Conservation (phyloP, 768 basidiomycete species). For the Mycena haematopus region DNA sequence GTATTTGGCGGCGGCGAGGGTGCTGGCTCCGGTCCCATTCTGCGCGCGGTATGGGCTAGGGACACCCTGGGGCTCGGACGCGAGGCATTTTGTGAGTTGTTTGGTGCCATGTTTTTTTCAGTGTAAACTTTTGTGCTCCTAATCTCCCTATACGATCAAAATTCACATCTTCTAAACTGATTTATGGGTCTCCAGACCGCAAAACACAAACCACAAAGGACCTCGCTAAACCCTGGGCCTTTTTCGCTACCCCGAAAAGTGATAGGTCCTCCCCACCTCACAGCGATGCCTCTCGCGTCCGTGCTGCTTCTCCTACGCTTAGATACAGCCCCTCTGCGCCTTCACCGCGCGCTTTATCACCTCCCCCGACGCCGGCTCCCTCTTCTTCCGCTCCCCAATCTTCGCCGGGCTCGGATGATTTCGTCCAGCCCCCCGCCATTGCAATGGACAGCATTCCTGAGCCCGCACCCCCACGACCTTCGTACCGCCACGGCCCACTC, state of each 20-base stretch:
- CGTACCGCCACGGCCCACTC: conserved; percentile 18
- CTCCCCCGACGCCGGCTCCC: conserved; percentile 1
- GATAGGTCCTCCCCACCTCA: background rate
- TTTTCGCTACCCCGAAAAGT: conserved; percentile 10
- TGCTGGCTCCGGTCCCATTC: conserved; percentile 27
- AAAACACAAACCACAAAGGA: conserved; percentile 74
- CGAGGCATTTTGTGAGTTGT: conserved; percentile 68
- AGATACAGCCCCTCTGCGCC: background rate
- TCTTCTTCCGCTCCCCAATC: background rate
- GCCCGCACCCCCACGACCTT: background rate
- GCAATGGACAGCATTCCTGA: too few species aligned
- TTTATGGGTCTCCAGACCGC: conserved; percentile 38
- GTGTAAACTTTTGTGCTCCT: too few species aligned
- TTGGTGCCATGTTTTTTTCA: too few species aligned
- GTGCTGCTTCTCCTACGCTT: background rate
- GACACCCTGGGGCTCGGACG: conserved; percentile 72
- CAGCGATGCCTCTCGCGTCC: background rate
- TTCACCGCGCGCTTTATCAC: background rate
- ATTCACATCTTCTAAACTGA: background rate
- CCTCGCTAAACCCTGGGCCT: conserved; percentile 70
- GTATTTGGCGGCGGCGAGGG: conserved; percentile 45
- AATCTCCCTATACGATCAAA: background rate
- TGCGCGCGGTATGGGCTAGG: conserved; percentile 80
- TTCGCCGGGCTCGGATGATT: background rate
- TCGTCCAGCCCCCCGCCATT: background rate